Evolutionary conservation across 169 alveolate genomes (phyloP).

Genomic region (Cryptosporidium xiaoi): DNA sequence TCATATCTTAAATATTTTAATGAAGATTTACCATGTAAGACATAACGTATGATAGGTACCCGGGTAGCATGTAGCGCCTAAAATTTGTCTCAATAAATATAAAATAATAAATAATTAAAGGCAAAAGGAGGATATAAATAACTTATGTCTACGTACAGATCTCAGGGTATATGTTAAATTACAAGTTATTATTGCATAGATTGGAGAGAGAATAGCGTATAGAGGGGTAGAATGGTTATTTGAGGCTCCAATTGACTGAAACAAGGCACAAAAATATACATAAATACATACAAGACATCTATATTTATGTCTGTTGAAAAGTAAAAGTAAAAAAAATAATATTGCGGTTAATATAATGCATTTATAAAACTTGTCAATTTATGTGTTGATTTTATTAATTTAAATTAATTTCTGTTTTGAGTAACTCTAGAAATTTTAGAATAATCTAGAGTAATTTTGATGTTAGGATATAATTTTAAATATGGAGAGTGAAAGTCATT

Average conservation of each 20-base stretch:
- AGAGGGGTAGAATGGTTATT: conserved; percentile 72
- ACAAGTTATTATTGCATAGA: conserved; percentile 69
- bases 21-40: conserved; percentile 71
- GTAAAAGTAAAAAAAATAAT: conserved; percentile 10
- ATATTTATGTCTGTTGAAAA: conserved; percentile 65
- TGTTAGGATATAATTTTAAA: conserved; percentile 38
- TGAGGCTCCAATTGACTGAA: conserved; percentile 58
- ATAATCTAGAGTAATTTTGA: conserved; percentile 49
- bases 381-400: conserved; percentile 50
- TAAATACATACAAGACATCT: conserved; percentile 74
- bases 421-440: conserved; percentile 1
- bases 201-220: conserved; percentile 74
- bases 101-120: conserved; percentile 22
- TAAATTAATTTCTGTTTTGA: background rate
- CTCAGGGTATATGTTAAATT: conserved; percentile 29
- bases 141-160: conserved; percentile 74
- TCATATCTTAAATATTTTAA: background rate
- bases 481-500: conserved; percentile 74
- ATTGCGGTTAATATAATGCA: conserved; percentile 71
- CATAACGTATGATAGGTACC: conserved; percentile 51
- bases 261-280: conserved; percentile 71
- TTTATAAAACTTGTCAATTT: conserved; percentile 72
- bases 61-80: conserved; percentile 17
- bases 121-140: conserved; percentile 52
- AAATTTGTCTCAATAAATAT: conserved; percentile 37